These are phyloP conservation scores for Sanghuangporus sanghuang DNA, from an alignment of 1,284 basidiomycete genomes.

Conservation along the genomic window DNA sequence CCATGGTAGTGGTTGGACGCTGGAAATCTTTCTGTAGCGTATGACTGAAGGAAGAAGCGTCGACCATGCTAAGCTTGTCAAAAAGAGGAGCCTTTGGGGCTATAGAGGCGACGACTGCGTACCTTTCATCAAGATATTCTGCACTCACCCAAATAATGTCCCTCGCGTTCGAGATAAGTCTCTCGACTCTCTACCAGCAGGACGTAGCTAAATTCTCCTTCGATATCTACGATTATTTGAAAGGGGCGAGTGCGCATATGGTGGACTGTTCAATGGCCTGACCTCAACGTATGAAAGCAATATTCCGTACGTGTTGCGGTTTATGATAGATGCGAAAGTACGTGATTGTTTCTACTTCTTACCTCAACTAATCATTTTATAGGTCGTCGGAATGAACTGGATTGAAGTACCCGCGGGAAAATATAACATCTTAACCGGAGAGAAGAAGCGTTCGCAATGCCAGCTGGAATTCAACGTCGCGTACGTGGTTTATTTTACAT, in stretches of 20 bases:
- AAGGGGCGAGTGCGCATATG: slow-evolving; percentile 72
- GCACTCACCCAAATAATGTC: slow-evolving; percentile 66
- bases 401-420: slow-evolving; percentile 82
- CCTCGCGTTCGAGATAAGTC: slow-evolving; percentile 92
- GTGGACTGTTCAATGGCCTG: slow-evolving; percentile 56
- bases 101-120: slow-evolving; percentile 77
- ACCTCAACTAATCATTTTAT: slow-evolving; percentile 7
- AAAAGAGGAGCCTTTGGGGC: slow-evolving; percentile 78
- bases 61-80: slow-evolving; percentile 53
- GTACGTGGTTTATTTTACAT: slow-evolving; percentile 36
- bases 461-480: slow-evolving; percentile 80
- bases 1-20: not conserved
- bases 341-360: slow-evolving; percentile 8
- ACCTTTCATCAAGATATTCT: slow-evolving; percentile 81
- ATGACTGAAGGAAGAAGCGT: slow-evolving; percentile 37
- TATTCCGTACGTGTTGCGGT: slow-evolving; percentile 81
- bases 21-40: slow-evolving; percentile 24
- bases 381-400: slow-evolving; percentile 98
- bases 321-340: slow-evolving; percentile 95
- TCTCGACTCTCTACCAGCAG: slow-evolving; percentile 2
- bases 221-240: slow-evolving; percentile 74
- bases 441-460: slow-evolving; percentile 70
- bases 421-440: slow-evolving; percentile 57
- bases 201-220: slow-evolving; percentile 4
- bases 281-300: slow-evolving; percentile 87